These are phyloP conservation scores for Tricholoma sp. DNA, from an alignment of 768 basidiomycete genomes.

Conservation along the genomic window DNA sequence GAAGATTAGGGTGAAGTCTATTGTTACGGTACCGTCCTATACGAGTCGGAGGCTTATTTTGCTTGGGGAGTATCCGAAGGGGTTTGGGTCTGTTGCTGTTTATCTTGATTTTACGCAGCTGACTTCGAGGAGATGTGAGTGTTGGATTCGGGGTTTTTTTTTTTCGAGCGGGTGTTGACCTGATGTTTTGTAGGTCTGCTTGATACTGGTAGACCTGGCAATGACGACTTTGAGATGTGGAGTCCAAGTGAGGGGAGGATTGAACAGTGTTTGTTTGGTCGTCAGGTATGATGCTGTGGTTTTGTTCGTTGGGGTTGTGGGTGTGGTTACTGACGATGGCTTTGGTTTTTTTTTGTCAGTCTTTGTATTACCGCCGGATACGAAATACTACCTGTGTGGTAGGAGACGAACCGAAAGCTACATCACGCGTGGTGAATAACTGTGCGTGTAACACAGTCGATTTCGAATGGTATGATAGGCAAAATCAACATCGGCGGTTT, in stretches of 20 bases:
- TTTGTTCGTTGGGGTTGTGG: not conserved
- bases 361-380: slow-evolving; percentile 84
- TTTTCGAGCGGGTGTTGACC: not conserved
- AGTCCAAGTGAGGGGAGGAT: slow-evolving; percentile 86
- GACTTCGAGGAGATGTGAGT: slow-evolving; percentile 71
- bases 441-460: slow-evolving; percentile 73
- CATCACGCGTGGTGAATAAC: slow-evolving; percentile 51
- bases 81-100: slow-evolving; percentile 53
- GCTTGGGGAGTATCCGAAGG: slow-evolving; percentile 56
- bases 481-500: too few species aligned
- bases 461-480: slow-evolving; percentile 84
- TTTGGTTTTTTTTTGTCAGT: too few species aligned
- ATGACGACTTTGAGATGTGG: slow-evolving; percentile 98
- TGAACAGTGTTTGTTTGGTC: slow-evolving; percentile 88
- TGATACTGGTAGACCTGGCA: slow-evolving; percentile 59
- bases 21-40: slow-evolving; percentile 87
- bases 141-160: too few species aligned
- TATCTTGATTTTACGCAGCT: slow-evolving; percentile 88
- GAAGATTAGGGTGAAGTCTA: slow-evolving; percentile 60
- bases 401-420: slow-evolving; percentile 55
- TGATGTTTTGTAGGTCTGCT: slow-evolving; percentile 53
- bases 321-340: not conserved
- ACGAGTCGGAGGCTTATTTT: slow-evolving; percentile 90
- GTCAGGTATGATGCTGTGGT: too few species aligned
- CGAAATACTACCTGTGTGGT: slow-evolving; percentile 80